Conservation (phyloP, 179 eudicot species). For the Pouteria campechiana region DNA sequence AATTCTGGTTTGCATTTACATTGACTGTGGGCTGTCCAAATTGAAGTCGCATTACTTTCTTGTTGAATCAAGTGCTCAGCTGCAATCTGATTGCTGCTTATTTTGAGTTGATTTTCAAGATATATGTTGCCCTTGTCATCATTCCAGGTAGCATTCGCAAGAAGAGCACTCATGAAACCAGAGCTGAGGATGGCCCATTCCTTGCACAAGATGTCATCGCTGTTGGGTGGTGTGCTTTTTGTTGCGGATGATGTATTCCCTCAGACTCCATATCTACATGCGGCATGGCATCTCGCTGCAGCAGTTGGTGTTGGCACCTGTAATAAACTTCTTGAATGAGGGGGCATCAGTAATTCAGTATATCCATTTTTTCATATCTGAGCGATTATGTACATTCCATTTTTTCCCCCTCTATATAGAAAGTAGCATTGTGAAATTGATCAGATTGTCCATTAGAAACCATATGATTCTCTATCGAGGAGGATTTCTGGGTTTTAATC, state of each 20-base stretch:
- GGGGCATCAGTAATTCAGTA: no score
- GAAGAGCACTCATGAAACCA: conserved; percentile 69
- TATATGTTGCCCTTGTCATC: not conserved
- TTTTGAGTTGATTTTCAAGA: not conserved
- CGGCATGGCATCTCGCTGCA: conserved; percentile 98
- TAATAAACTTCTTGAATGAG: conserved; percentile 80
- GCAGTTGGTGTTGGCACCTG: conserved; percentile 82
- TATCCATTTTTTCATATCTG: no score
- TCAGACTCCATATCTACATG: conserved; percentile 71
- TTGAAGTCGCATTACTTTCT: not conserved
- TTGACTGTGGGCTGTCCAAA: no score
- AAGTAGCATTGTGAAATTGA: no score
- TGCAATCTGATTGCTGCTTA: no score
- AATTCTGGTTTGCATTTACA: no score
- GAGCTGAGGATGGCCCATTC: conserved; percentile 60
- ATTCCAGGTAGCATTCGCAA: conserved; percentile 72
- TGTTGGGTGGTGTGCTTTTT: conserved; percentile 71
- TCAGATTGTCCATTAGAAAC: no score
- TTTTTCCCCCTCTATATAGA: no score
- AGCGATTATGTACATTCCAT: no score
- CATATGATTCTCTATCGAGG: no score
- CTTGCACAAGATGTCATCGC: conserved; percentile 69
- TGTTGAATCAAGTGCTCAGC: not conserved
- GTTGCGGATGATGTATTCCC: conserved; percentile 81
- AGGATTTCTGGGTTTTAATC: no score